Percentiles rank a stretch among this genome's conserved stretches.
Evolutionary conservation across 2,329 filamentous ascomycete species (phyloP).

Genomic region (Venturia carpophila): DNA sequence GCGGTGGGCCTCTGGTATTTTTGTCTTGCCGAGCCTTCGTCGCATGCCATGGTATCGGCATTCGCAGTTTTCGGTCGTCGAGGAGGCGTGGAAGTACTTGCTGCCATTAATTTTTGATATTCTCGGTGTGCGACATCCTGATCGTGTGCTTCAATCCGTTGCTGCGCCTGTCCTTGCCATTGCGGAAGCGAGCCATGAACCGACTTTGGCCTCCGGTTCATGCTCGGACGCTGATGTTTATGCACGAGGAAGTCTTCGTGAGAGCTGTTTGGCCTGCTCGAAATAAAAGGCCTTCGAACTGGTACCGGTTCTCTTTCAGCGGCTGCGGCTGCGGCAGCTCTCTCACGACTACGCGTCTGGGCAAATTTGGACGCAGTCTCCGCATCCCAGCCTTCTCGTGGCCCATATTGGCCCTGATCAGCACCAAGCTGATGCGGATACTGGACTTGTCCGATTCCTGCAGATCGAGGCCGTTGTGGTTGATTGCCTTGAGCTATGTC

Average conservation of each 20-base stretch:
- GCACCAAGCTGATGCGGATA: conserved; percentile 32
- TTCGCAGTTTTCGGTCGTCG: conserved; percentile 1
- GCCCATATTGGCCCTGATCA: conserved; percentile 26
- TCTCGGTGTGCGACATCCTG: not conserved
- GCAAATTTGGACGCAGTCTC: conserved; percentile 31
- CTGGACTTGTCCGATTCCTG: conserved; percentile 20
- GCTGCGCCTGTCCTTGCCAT: not conserved
- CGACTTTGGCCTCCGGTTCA: conserved; percentile 1
- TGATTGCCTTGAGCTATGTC: conserved; percentile 29
- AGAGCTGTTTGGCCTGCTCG: not conserved
- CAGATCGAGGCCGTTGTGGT: not conserved
- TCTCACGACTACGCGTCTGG: conserved; percentile 31
- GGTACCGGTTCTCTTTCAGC: not conserved
- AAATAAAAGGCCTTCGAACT: not conserved
- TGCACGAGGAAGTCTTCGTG: not conserved
- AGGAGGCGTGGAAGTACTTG: not conserved
- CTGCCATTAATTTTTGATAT: not conserved
- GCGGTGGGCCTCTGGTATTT: not conserved
- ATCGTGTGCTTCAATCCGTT: not conserved
- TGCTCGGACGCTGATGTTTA: not conserved
- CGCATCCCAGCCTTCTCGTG: conserved; percentile 31
- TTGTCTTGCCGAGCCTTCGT: not conserved
- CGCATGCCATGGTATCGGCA: not conserved
- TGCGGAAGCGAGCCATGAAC: not conserved
- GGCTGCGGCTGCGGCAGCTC: conserved; percentile 18